Base-by-base conservation (phyloP, 2,329 filamentous ascomycete genomes). In the Talaromyces islandicus region DNA sequence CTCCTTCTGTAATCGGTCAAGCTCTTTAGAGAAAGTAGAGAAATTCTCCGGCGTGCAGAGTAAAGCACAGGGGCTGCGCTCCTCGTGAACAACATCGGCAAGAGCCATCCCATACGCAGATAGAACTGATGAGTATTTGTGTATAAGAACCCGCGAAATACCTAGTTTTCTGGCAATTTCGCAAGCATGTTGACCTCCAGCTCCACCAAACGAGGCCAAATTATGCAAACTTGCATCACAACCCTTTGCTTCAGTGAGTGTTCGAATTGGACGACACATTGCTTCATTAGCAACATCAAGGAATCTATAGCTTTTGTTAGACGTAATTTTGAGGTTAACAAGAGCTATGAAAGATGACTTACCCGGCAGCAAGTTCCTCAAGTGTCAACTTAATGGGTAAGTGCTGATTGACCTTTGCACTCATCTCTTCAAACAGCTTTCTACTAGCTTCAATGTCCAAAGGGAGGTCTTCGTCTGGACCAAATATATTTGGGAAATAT, bases 251-350 rank as follows among this genome's bases (percentile, higher is more conserved):
- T 56, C 54, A 0, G 91, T 96, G 64, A 96, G 83, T n/a, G 89
- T 91, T 29, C 92, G 83, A 65, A 96, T 96, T 0, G 91, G 91
- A 32, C 91, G 80, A 4, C 90, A 92, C 92, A 96, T 96, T 14
- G 90, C 87, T 76, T 95, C 91, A 68, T 96, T 95, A 2, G 92
- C 91, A 56, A 96, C 91, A 14, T 91, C 90, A 71, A 96, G 81
- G 71, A 96, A 96, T 5, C 54, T 46, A n/a, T 25, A 2, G 38
- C 10, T 1, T 17, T 3, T n/a, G 14, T 54, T 38, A 54, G 29
- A 11, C 21, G 24, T 27, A 3, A 5, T 35, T 4, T 19, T 17
- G 19, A 27, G 10, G 12, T 4, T n/a, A 30, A 17, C 14, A 17
- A 19, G 5, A 21, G 50, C 4, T 19, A 17, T 17, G 12, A 19